Percentiles rank a stretch among this genome's conserved stretches.
These are phyloP conservation scores for Aspergillus affinis DNA, from an alignment of 495 filamentous ascomycete genomes.

Conservation along the genomic window DNA sequence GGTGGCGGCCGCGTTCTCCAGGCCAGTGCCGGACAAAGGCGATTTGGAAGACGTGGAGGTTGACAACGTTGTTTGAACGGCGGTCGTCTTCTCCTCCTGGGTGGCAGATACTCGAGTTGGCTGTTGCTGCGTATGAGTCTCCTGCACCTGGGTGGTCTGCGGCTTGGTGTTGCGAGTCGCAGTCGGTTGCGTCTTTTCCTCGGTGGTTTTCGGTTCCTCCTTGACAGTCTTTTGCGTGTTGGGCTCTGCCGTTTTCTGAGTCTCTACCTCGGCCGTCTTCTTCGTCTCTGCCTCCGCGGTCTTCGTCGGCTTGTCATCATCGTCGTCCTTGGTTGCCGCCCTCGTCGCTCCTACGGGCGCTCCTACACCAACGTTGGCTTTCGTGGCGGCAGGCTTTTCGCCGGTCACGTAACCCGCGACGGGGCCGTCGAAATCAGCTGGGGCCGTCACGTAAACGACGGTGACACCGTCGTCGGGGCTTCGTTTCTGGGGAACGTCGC, in stretches of 20 bases:
- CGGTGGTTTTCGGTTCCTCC: conserved; percentile 18
- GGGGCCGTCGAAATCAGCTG: conserved; percentile 54
- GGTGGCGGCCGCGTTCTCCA: conserved; percentile 19
- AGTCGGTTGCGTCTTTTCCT: conserved; percentile 11
- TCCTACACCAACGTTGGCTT: conserved; percentile 20
- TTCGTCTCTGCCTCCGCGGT: conserved; percentile 13
- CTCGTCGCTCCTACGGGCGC: conserved; percentile 22
- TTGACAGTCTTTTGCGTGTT: conserved; percentile 15
- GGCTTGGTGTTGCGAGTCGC: conserved; percentile 22
- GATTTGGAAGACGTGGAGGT: conserved; percentile 27
- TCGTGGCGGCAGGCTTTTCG: conserved; percentile 20
- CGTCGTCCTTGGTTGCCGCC: conserved; percentile 18
- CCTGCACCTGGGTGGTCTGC: conserved; percentile 12
- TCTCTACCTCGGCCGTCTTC: conserved; percentile 25
- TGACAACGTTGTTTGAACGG: conserved; percentile 29
- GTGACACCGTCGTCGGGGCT: conserved; percentile 17
- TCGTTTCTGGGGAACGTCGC: conserved; percentile 28
- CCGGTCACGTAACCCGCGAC: conserved; percentile 56
- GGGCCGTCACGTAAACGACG: conserved; percentile 56
- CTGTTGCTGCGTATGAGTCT: conserved; percentile 2
- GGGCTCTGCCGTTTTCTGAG: conserved; percentile 18
- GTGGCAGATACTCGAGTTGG: conserved; percentile 7
- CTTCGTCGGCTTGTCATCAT: conserved; percentile 9
- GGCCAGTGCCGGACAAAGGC: conserved; percentile 19
- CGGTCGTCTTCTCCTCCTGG: background rate